Conservation (phyloP, 352 stramenopile species). For the Phytophthora melonis region DNA sequence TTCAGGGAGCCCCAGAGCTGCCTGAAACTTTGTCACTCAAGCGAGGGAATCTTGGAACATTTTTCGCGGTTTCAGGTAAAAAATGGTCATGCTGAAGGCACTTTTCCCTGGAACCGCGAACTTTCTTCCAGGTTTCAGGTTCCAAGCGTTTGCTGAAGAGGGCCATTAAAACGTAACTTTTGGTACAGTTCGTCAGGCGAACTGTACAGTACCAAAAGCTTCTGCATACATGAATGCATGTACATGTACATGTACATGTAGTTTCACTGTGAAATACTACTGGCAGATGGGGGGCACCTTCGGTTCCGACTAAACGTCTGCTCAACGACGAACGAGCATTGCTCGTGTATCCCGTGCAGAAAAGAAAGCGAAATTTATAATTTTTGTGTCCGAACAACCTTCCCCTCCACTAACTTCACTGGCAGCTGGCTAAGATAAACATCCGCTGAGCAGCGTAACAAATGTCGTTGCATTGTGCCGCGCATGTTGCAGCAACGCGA, state of each 20-base stretch:
- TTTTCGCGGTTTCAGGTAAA: too few species aligned
- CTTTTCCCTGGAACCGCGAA: too few species aligned
- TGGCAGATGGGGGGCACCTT: not conserved
- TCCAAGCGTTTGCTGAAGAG: too few species aligned
- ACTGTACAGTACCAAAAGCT: not conserved
- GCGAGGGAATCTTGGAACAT: too few species aligned
- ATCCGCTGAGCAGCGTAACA: not conserved
- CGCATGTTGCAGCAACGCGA: not conserved
- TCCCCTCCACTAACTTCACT: not conserved
- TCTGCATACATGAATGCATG: too few species aligned
- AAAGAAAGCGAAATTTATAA: not conserved
- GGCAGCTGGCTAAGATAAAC: not conserved
- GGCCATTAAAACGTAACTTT: too few species aligned
- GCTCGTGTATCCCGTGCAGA: slow-evolving; percentile 1
- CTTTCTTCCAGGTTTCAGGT: too few species aligned
- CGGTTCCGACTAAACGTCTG: not conserved
- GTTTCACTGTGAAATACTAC: not conserved
- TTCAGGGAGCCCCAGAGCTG: too few species aligned
- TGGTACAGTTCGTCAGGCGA: too few species aligned
- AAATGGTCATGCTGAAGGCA: too few species aligned
- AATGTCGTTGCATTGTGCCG: not conserved
- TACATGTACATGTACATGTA: too few species aligned
- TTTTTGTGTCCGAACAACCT: not conserved
- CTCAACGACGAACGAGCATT: not conserved
- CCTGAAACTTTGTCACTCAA: too few species aligned